Conservation (phyloP, 2,329 filamentous ascomycete genomes). For the Berkeleyomyces rouxiae region DNA sequence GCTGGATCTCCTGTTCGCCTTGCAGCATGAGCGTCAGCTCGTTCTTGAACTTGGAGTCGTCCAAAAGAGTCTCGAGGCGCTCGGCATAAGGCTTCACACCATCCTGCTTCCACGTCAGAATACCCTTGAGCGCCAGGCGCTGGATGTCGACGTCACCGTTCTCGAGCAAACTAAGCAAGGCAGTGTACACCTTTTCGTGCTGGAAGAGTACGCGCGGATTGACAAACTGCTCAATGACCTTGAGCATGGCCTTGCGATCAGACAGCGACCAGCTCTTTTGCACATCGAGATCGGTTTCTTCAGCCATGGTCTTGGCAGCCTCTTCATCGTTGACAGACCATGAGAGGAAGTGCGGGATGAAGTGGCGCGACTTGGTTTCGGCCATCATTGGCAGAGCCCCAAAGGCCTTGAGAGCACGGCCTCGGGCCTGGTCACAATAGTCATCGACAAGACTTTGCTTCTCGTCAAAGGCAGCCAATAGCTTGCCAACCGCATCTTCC, state of each 20-base stretch:
- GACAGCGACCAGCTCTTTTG: slow-evolving; percentile 49
- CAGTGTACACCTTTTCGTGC: slow-evolving; percentile 56
- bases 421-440: slow-evolving; percentile 42
- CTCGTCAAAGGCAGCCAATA: slow-evolving; percentile 47
- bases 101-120: slow-evolving; percentile 77
- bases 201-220: slow-evolving; percentile 77
- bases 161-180: slow-evolving; percentile 57
- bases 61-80: slow-evolving; percentile 69
- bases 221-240: slow-evolving; percentile 65
- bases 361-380: slow-evolving; percentile 67
- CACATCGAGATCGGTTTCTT: slow-evolving; percentile 23
- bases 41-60: slow-evolving; percentile 83
- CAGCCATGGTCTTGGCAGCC: slow-evolving; percentile 19
- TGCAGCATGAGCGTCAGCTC: slow-evolving; percentile 82
- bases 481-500: slow-evolving; percentile 36
- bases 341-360: slow-evolving; percentile 72
- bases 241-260: slow-evolving; percentile 71
- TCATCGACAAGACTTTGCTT: slow-evolving; percentile 39
- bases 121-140: slow-evolving; percentile 63
- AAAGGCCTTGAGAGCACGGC: slow-evolving; percentile 66
- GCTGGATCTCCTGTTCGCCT: slow-evolving; percentile 53
- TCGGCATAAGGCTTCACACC: slow-evolving; percentile 66
- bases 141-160: slow-evolving; percentile 89
- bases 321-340: slow-evolving; percentile 49
- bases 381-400: slow-evolving; percentile 57